phyloP scores from a whole-genome alignment of 345 rosid species.

The Melastoma malabathricum region DNA sequence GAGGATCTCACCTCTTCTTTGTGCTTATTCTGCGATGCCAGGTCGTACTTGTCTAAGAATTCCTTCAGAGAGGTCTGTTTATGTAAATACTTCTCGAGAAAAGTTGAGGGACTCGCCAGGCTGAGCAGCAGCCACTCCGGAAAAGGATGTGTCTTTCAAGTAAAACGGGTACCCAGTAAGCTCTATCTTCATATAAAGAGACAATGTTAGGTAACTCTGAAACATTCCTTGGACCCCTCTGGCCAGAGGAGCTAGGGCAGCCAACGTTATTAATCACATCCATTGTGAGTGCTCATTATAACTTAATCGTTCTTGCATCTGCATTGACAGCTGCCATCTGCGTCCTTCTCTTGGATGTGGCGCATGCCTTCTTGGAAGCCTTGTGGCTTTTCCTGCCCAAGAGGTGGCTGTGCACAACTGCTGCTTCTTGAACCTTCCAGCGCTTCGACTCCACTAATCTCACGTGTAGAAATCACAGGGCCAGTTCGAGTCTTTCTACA shows the following conservation, averaged over 20 bases:
- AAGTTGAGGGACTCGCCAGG: constrained; percentile 36
- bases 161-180: constrained; percentile 74
- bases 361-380: constrained; percentile 9
- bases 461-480: constrained; percentile 70
- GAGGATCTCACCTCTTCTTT: constrained; percentile 49
- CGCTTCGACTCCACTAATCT: constrained; percentile 63
- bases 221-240: constrained; percentile 6
- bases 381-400: constrained; percentile 31
- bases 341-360: constrained; percentile 8
- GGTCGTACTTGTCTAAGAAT: constrained; percentile 74
- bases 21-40: constrained; percentile 62
- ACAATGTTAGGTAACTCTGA: constrained; percentile 18
- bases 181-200: constrained; percentile 57
- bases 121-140: constrained; percentile 43
- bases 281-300: constrained; percentile 15
- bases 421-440: constrained; percentile 58
- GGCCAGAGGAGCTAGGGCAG: neutral
- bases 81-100: constrained; percentile 56
- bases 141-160: constrained; percentile 57
- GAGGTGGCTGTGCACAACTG: constrained; percentile 62
- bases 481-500: constrained; percentile 72
- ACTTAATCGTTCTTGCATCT: constrained; percentile 15
- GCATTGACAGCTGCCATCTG: constrained; percentile 5
- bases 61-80: constrained; percentile 77
- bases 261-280: neutral